These are phyloP conservation scores for Entonaema liquescens DNA, from an alignment of 495 filamentous ascomycete species.

Conservation along the genomic window DNA sequence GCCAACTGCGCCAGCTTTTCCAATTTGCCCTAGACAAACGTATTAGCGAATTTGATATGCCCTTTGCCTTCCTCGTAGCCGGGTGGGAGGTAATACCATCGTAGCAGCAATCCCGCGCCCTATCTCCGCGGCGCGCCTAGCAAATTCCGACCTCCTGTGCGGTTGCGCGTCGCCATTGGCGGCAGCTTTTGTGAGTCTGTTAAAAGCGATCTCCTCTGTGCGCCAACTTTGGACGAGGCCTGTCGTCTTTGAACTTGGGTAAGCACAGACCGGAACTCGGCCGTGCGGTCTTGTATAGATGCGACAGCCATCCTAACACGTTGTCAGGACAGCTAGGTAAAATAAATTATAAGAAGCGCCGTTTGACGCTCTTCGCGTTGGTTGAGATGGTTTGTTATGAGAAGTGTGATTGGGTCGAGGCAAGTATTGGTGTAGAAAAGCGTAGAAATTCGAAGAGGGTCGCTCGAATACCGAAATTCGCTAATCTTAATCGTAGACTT, in stretches of 20 bases:
- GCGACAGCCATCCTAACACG: slow-evolving; percentile 57
- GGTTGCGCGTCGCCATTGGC: slow-evolving; percentile 69
- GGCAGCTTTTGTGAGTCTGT: slow-evolving; percentile 72
- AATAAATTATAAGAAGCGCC: not conserved
- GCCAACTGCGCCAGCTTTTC: slow-evolving; percentile 92
- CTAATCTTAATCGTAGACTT: slow-evolving; percentile 3
- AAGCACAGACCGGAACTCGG: slow-evolving; percentile 91
- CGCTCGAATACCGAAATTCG: not conserved
- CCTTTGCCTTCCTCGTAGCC: not conserved
- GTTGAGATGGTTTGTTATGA: not conserved
- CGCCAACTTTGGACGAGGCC: slow-evolving; percentile 71
- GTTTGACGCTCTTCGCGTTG: not conserved
- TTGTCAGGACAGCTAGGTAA: slow-evolving; percentile 24
- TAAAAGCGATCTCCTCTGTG: slow-evolving; percentile 83
- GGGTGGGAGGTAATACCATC: slow-evolving; percentile 56
- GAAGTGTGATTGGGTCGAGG: too few relatives aligned
- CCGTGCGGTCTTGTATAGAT: slow-evolving; percentile 95
- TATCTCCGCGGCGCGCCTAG: slow-evolving; percentile 86
- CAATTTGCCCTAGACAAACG: slow-evolving; percentile 68
- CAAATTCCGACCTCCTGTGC: slow-evolving; percentile 75
- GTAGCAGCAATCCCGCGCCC: slow-evolving; percentile 89
- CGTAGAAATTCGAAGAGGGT: not conserved
- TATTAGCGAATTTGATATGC: not conserved
- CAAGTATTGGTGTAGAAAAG: not conserved
- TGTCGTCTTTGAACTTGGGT: slow-evolving; percentile 80